Evolutionary conservation across 225 moss, liverwort and hornwort species (phyloP).

Genomic region (Straminergon stramineum): DNA sequence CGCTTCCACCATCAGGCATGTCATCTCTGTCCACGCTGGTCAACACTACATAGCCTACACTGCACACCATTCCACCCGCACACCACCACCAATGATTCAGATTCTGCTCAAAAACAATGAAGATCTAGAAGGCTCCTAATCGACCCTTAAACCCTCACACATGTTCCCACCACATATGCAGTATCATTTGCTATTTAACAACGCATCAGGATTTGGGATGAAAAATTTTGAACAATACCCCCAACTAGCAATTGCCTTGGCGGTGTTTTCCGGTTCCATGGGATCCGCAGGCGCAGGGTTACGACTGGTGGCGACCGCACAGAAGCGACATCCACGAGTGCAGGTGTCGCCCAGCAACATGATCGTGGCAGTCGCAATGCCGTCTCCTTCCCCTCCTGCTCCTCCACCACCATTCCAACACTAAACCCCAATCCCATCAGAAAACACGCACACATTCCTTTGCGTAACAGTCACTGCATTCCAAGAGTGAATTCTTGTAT

Average conservation of each 20-base stretch:
- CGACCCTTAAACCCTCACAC: not conserved
- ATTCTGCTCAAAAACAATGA: not conserved
- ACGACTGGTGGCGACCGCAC: constrained; percentile 82
- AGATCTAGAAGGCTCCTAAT: too few species aligned
- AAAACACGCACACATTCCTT: not conserved
- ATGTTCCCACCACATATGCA: not conserved
- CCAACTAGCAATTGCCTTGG: constrained; percentile 88
- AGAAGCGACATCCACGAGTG: constrained; percentile 92
- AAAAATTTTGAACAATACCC: constrained; percentile 25
- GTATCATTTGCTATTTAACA: not conserved
- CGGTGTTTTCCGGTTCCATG: constrained; percentile 84
- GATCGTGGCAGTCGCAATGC: constrained; percentile 86
- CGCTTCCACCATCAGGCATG: constrained; percentile 93
- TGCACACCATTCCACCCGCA: constrained; percentile 12
- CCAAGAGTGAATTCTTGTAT: not conserved
- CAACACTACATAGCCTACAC: constrained; percentile 92
- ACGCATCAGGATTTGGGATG: not conserved
- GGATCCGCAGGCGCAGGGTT: constrained; percentile 83
- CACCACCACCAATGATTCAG: not conserved
- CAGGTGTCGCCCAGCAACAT: constrained; percentile 96
- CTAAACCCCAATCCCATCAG: constrained; percentile 18
- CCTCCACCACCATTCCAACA: constrained; percentile 99
- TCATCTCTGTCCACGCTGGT: constrained; percentile 98
- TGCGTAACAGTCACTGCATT: not conserved
- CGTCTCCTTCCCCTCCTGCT: constrained; percentile 88